Evolutionary conservation across 331 rosid species (phyloP).

Genomic region (Malus hybrid): DNA sequence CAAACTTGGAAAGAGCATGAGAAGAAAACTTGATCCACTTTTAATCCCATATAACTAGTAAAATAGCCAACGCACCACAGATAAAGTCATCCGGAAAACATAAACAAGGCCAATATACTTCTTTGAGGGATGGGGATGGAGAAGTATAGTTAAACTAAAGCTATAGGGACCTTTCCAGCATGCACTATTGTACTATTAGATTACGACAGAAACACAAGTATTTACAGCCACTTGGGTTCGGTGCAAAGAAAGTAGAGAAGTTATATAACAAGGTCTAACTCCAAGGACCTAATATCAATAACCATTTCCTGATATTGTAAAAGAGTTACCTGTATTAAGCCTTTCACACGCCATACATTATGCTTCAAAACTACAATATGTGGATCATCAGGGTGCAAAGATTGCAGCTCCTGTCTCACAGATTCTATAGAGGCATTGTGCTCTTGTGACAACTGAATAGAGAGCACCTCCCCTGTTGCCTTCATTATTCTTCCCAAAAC

Average conservation of each 20-base stretch:
- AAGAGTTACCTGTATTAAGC: conserved; percentile 70
- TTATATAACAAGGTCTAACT: neutral
- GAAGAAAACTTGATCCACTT: neutral
- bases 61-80: neutral
- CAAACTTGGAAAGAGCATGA: neutral
- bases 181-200: neutral
- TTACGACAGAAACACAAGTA: neutral
- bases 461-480: conserved; percentile 83
- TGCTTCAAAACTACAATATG: conserved; percentile 86
- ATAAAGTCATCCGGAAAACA: neutral
- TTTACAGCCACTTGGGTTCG: neutral
- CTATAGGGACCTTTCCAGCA: neutral
- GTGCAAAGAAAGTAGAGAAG: conserved; percentile 1
- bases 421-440: conserved; percentile 82
- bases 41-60: neutral
- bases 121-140: neutral
- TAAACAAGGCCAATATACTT: neutral
- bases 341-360: conserved; percentile 96
- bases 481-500: conserved; percentile 85
- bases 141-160: neutral
- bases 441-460: conserved; percentile 71
- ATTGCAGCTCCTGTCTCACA: conserved; percentile 83
- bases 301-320: neutral
- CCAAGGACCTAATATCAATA: conserved; percentile 4
- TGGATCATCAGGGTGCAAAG: conserved; percentile 85